Evolutionary conservation across 306 rosid genomes (phyloP).

Genomic region (Abrus precatorius): DNA sequence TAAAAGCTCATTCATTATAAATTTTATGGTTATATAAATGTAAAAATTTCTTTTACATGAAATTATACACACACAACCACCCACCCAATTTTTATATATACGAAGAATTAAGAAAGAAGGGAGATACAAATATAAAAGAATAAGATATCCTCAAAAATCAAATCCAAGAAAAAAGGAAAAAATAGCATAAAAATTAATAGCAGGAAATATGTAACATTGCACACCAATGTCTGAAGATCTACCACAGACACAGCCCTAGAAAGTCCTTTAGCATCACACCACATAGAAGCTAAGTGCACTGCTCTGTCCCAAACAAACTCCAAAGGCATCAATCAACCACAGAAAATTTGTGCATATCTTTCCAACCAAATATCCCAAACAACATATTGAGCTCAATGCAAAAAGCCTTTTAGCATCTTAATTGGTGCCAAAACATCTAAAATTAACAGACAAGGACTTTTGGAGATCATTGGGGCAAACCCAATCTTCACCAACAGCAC

Average conservation of each 20-base stretch:
- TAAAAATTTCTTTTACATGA: neutral
- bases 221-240: neutral
- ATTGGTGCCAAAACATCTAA: neutral
- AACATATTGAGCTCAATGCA: neutral
- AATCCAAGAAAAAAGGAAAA: neutral
- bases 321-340: neutral
- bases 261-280: neutral
- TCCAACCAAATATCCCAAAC: neutral
- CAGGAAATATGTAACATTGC: neutral
- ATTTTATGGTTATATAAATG: neutral
- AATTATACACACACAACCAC: neutral
- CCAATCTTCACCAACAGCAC: constrained; percentile 10
- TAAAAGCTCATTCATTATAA: too few species aligned
- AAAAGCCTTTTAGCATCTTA: neutral
- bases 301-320: neutral
- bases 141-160: neutral
- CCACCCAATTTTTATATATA: neutral
- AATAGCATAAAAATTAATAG: neutral
- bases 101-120: neutral
- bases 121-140: neutral
- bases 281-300: neutral
- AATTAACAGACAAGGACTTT: neutral
- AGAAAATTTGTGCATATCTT: neutral
- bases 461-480: neutral
- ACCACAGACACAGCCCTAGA: neutral